Evolutionary conservation across 306 rosid species (phyloP).

Genomic region (Trifolium dubium): DNA sequence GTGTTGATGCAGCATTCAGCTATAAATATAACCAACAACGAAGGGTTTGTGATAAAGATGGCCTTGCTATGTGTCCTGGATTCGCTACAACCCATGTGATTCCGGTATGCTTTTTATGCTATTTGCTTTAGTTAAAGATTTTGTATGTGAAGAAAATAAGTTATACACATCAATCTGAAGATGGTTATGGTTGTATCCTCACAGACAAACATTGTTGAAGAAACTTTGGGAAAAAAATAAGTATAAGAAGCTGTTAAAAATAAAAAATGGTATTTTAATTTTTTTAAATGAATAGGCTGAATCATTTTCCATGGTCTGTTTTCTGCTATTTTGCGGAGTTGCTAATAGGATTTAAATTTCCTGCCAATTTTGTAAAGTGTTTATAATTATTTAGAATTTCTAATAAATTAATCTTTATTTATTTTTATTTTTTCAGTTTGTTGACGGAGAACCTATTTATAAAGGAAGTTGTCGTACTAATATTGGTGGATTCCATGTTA

Average conservation of each 20-base stretch:
- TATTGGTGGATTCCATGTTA: conserved; percentile 91
- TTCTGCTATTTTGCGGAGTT: conserved; percentile 7
- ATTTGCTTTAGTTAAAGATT: conserved; percentile 17
- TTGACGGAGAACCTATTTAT: conserved; percentile 88
- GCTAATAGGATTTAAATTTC: conserved; percentile 16
- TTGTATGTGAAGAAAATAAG: conserved; percentile 8
- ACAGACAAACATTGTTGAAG: not conserved
- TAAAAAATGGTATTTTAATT: not conserved
- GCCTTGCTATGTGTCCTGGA: conserved; percentile 95
- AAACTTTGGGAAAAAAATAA: not conserved
- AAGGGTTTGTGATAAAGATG: conserved; percentile 85
- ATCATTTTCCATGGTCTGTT: conserved; percentile 1
- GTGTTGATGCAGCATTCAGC: conserved; percentile 97
- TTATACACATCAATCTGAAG: conserved; percentile 4
- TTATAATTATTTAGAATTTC: not conserved
- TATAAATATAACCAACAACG: conserved; percentile 79
- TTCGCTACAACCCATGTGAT: conserved; percentile 89
- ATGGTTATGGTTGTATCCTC: conserved; percentile 16
- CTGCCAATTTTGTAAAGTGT: conserved; percentile 19
- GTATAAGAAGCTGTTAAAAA: conserved; percentile 15
- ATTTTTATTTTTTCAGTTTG: conserved; percentile 59
- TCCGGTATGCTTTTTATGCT: conserved; percentile 70
- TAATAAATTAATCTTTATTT: conserved; percentile 1
- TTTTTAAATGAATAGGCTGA: conserved; percentile 2
- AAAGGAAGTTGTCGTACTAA: conserved; percentile 87